Evolutionary conservation across 1,284 basidiomycete species (phyloP).

Genomic region (Mycosarcoma mackinlayi): DNA sequence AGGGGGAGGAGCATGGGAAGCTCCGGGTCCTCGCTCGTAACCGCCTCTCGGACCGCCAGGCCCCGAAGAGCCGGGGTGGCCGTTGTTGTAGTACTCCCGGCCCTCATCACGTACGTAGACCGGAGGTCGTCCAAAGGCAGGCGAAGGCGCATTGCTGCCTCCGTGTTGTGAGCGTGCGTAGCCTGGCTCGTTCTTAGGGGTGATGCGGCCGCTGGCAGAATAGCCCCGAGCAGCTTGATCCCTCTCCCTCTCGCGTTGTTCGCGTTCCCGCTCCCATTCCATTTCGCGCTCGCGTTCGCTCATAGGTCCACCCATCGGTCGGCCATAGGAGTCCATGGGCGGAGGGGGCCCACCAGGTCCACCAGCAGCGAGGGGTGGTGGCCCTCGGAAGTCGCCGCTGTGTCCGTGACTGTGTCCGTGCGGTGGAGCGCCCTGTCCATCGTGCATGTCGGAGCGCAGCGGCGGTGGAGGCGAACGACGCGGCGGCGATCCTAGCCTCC

Average conservation of each 20-base stretch:
- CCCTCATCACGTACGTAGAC: conserved; percentile 46
- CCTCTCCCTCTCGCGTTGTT: conserved; percentile 45
- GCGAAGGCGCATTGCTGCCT: conserved; percentile 52
- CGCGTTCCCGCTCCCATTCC: conserved; percentile 51
- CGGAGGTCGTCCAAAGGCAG: conserved; percentile 43
- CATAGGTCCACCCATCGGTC: conserved; percentile 38
- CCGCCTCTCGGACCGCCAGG: conserved; percentile 34
- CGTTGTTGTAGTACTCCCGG: conserved; percentile 46
- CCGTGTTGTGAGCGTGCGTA: conserved; percentile 48
- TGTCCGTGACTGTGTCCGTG: conserved; percentile 24
- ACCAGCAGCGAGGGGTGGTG: conserved; percentile 24
- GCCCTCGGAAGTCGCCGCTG: conserved; percentile 38
- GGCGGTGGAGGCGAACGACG: conserved; percentile 42
- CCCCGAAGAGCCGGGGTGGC: conserved; percentile 15
- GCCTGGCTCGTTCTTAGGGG: conserved; percentile 47
- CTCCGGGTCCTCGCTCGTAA: conserved; percentile 32
- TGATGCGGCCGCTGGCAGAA: conserved; percentile 39
- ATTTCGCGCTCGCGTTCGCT: conserved; percentile 51
- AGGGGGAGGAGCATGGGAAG: conserved; percentile 18
- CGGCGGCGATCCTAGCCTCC: conserved; percentile 44
- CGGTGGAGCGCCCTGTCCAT: conserved; percentile 20
- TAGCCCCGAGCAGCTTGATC: conserved; percentile 44
- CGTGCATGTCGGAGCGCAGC: conserved; percentile 32
- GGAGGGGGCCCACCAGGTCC: conserved; percentile 36
- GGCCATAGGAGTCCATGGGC: conserved; percentile 47